Conservation (phyloP, 1,139 yeast genomes). For the Williopsis jadinii region DNA sequence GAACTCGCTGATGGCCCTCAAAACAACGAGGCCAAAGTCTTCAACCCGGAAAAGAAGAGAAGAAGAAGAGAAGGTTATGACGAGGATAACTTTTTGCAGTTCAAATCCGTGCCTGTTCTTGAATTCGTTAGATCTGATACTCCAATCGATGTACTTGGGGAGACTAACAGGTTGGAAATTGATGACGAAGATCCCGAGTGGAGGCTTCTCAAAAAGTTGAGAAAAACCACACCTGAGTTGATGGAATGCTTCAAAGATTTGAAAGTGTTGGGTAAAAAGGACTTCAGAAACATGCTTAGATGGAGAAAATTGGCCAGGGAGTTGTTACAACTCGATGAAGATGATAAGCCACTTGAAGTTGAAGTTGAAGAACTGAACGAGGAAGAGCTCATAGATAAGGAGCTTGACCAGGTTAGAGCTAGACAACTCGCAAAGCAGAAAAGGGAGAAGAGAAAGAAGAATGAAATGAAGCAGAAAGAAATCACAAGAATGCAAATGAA, state of each 20-base stretch:
- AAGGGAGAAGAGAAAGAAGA: conserved; percentile 74
- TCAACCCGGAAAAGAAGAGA: conserved; percentile 85
- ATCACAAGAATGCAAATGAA: conserved; percentile 91
- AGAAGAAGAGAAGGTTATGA: conserved; percentile 97
- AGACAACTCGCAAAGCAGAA: conserved; percentile 63
- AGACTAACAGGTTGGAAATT: conserved; percentile 53
- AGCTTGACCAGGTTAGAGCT: conserved; percentile 64
- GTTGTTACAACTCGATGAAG: conserved; percentile 61
- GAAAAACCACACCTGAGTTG: conserved; percentile 70
- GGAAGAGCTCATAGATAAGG: conserved; percentile 85
- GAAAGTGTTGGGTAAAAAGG: conserved; percentile 89
- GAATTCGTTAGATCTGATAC: conserved; percentile 79
- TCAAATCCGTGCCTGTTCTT: conserved; percentile 64
- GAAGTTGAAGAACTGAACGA: conserved; percentile 74
- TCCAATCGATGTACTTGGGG: conserved; percentile 79
- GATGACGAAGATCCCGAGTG: conserved; percentile 65
- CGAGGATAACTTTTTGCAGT: conserved; percentile 81
- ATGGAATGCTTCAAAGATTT: conserved; percentile 82
- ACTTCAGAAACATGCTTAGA: conserved; percentile 73
- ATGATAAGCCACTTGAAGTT: conserved; percentile 31
- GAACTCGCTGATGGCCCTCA: conserved; percentile 71
- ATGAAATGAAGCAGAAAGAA: conserved; percentile 84
- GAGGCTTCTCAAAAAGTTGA: conserved; percentile 62
- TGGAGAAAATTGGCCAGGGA: conserved; percentile 90
- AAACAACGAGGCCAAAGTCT: conserved; percentile 89